Conservation (phyloP, 257 asterid genomes). For the Craterostigma plantagineum region DNA sequence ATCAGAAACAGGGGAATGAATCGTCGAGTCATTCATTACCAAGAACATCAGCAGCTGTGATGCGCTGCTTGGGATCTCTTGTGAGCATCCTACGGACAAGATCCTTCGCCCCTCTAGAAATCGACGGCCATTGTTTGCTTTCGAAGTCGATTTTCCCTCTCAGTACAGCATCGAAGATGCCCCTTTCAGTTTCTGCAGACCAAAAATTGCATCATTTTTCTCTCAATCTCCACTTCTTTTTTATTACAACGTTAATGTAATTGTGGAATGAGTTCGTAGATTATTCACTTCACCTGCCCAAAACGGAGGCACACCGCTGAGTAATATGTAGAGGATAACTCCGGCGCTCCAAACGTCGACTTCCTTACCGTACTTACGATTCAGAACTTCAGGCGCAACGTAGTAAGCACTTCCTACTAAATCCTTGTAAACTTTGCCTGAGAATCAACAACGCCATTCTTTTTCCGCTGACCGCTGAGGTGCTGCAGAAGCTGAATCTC, state of each 20-base stretch:
- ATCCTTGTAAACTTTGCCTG: conserved; percentile 63
- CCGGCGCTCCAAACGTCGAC: conserved; percentile 85
- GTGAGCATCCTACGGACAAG: conserved; percentile 39
- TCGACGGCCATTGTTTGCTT: conserved; percentile 47
- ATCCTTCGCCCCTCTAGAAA: conserved; percentile 40
- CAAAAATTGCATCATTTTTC: too few relatives aligned
- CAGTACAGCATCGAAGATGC: conserved; percentile 37
- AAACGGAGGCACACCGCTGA: conserved; percentile 78
- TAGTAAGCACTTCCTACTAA: conserved; percentile 81
- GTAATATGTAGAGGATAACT: conserved; percentile 66
- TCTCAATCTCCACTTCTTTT: too few relatives aligned
- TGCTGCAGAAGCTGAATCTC: conserved; percentile 50
- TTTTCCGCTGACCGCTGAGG: conserved; percentile 38
- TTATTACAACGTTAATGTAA: too few relatives aligned
- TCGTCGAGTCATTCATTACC: conserved; percentile 21
- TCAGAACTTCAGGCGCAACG: conserved; percentile 74
- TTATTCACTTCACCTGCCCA: conserved; percentile 86
- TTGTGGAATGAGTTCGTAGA: too few relatives aligned
- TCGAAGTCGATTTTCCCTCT: conserved; percentile 36
- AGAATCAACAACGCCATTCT: conserved; percentile 3
- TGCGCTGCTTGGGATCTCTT: conserved; percentile 29
- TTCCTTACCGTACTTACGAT: conserved; percentile 63
- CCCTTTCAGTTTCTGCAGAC: conserved; percentile 41
- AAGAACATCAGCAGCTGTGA: conserved; percentile 39
- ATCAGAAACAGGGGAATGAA: too few relatives aligned